Conservation (phyloP, 202 grass and related monocot species). For the Setaria italica region DNA sequence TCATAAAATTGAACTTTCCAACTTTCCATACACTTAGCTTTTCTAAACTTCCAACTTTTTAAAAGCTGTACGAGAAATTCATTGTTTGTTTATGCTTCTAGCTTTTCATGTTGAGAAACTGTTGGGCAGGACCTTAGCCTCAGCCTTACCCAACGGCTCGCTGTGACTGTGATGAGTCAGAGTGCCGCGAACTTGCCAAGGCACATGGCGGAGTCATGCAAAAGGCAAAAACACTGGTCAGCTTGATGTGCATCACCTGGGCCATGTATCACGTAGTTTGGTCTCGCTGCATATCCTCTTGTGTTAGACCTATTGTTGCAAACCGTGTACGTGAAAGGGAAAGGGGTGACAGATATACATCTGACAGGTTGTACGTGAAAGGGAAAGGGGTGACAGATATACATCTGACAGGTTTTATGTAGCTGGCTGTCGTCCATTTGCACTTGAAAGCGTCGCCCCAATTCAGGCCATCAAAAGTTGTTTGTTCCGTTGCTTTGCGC, state of each 20-base stretch:
- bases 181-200: too few species aligned
- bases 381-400: too few species aligned
- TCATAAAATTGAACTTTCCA: too few species aligned
- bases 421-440: background rate
- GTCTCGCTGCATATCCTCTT: background rate
- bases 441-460: background rate
- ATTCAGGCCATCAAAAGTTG: background rate
- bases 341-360: background rate
- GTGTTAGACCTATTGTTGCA: background rate
- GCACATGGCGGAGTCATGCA: background rate
- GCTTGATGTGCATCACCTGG: background rate
- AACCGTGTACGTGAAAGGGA: background rate
- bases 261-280: slow-evolving; percentile 38
- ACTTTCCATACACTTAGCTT: too few species aligned
- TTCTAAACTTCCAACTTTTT: too few species aligned
- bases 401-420: background rate
- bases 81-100: too few species aligned
- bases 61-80: too few species aligned
- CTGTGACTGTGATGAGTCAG: too few species aligned
- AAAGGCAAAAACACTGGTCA: background rate
- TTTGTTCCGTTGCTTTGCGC: background rate
- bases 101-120: too few species aligned
- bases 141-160: too few species aligned
- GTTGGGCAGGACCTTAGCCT: too few species aligned
- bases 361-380: background rate